Conservation (phyloP, 768 basidiomycete species). For the Suillus hirtellus region DNA sequence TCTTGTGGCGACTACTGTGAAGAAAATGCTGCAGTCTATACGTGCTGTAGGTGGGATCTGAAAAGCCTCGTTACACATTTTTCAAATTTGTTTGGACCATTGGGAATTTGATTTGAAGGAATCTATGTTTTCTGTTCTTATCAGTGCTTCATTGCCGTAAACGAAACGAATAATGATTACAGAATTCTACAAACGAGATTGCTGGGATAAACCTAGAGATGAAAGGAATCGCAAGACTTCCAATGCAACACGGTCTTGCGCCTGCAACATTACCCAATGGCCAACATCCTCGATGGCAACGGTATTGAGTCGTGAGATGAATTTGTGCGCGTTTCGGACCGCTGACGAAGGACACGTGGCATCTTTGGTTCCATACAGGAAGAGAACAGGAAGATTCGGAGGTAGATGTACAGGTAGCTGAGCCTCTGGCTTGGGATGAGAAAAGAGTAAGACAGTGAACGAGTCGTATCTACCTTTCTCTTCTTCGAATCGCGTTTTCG, state of each 20-base stretch:
- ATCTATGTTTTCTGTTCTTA: not conserved
- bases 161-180: not conserved
- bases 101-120: not conserved
- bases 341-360: slow-evolving; percentile 41
- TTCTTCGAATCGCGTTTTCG: slow-evolving; percentile 62
- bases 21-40: not conserved
- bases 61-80: not conserved
- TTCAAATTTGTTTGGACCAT: not conserved
- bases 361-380: slow-evolving; percentile 61
- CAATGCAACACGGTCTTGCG: slow-evolving; percentile 53
- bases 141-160: not conserved
- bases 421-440: slow-evolving; percentile 35
- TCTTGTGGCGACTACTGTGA: not conserved
- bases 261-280: slow-evolving; percentile 73
- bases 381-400: slow-evolving; percentile 56
- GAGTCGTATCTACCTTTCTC: slow-evolving; percentile 40
- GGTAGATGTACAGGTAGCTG: slow-evolving; percentile 44
- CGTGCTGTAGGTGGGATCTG: not conserved
- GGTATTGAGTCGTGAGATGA: slow-evolving; percentile 51
- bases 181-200: not conserved
- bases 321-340: slow-evolving; percentile 47
- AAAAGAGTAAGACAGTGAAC: not conserved
- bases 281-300: slow-evolving; percentile 55
- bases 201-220: slow-evolving; percentile 5
- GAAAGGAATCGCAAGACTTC: slow-evolving; percentile 50